Base-by-base conservation (phyloP, 1,139 yeast genomes). In the Lodderomyces elongisporus region DNA sequence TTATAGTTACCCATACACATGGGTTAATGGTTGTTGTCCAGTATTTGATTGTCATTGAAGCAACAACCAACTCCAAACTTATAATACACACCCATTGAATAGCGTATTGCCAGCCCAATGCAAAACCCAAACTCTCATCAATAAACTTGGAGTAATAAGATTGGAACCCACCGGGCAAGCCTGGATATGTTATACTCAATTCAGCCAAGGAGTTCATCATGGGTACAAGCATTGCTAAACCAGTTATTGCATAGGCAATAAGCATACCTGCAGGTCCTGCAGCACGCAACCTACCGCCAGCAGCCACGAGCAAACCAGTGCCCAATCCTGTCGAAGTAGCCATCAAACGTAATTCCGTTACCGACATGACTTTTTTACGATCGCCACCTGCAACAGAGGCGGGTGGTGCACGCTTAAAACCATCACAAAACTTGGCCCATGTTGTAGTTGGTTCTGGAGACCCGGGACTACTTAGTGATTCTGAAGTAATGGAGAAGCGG, bases 301-400 rank as follows among this genome's bases (percentile, higher is more conserved):
- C 49, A 22, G 68, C 66, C 31, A 66, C 63, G 35, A 62, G 62
- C 25, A 66, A 50, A 33, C 72, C 71, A 23, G 68, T 58, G 29
- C 73, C 73, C 31, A 66, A 62, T 32, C 67, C 62, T 17, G 69
- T 66, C 27, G 70, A 62, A 32, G 65, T 49, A 15, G 69, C 63
- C 47, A 65, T 66, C 57, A 66, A 59, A 38, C 62, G 62, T 38
- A 64, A 52, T 41, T 64, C 69, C 48, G 66, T 59, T 29, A 40
- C 42, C 25, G 46, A 31, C 21, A 45, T 45, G 28, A 30, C 25
- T 31, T 44, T 36, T 26, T 28, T 37, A 25, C 13, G 31, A 18
- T 35, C 21, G 6, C 9, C 36, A 15, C 30, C 32, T 14, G 17
- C 25, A 5, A 10, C 12, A 17, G 17, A 14, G 8, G 27, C 23